Conservation (phyloP, 768 basidiomycete genomes). For the Hygrocybe coccinea region DNA sequence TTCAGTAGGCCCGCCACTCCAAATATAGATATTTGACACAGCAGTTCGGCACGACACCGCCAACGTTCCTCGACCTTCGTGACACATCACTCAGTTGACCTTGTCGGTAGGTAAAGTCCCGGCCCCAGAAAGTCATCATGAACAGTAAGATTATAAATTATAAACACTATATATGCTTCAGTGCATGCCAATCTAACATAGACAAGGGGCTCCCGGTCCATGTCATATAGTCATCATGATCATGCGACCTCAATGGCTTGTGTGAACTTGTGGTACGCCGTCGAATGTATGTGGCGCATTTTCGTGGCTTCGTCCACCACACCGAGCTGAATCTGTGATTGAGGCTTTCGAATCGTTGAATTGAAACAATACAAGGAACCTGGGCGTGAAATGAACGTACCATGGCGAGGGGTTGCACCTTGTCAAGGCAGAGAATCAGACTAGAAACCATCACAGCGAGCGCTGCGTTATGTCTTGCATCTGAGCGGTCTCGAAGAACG, state of each 20-base stretch:
- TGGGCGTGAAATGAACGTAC: constrained; percentile 29
- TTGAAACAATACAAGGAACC: constrained; percentile 23
- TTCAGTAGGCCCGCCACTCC: no score
- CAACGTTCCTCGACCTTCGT: no score
- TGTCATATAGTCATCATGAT: no score
- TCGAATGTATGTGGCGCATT: constrained; percentile 59
- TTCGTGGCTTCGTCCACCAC: constrained; percentile 56
- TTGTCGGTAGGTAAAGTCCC: no score
- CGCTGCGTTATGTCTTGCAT: constrained; percentile 66
- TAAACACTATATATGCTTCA: neutral
- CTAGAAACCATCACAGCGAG: constrained; percentile 66
- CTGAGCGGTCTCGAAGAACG: constrained; percentile 50
- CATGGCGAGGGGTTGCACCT: constrained; percentile 53
- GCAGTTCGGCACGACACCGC: no score
- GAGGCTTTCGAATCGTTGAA: constrained; percentile 15
- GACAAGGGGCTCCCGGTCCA: no score
- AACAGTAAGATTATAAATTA: no score
- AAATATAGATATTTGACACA: no score
- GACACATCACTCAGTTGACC: no score
- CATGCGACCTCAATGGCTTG: constrained; percentile 6
- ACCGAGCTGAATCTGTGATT: constrained; percentile 42
- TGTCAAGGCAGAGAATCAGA: constrained; percentile 57
- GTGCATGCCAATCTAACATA: neutral
- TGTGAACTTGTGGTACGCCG: constrained; percentile 60
- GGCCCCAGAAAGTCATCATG: no score